phyloP scores from a whole-genome alignment of 2,329 filamentous ascomycete species.

The Gremmenia infestans region DNA sequence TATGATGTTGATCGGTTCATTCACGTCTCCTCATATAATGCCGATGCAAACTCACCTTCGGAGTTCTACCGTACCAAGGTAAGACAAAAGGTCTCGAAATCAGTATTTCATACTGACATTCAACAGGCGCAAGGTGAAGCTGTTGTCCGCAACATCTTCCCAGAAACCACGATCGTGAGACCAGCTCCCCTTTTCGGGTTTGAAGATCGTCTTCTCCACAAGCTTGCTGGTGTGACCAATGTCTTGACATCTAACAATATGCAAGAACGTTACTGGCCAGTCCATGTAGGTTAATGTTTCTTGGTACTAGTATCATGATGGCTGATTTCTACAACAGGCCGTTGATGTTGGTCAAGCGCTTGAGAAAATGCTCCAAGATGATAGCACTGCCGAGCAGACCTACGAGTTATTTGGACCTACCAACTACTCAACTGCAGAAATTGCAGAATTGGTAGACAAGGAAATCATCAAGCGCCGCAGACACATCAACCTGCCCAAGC shows the following conservation, averaged over 20 bases:
- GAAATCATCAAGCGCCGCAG: constrained; percentile 88
- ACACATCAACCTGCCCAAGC: constrained; percentile 87
- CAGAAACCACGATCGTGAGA: constrained; percentile 93
- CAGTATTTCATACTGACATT: background rate
- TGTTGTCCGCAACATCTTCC: constrained; percentile 82
- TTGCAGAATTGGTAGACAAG: constrained; percentile 80
- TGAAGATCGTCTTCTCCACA: constrained; percentile 87
- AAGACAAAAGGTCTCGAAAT: constrained; percentile 20
- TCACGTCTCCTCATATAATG: constrained; percentile 94
- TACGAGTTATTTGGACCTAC: constrained; percentile 93
- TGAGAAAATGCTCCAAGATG: constrained; percentile 85
- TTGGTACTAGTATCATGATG: too few species aligned
- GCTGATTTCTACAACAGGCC: constrained; percentile 45
- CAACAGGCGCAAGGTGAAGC: constrained; percentile 69
- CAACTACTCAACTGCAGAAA: constrained; percentile 84
- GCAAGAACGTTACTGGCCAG: constrained; percentile 84
- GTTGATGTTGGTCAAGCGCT: constrained; percentile 88
- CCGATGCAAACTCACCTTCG: constrained; percentile 70
- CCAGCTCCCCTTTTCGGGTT: constrained; percentile 92
- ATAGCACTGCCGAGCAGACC: constrained; percentile 83
- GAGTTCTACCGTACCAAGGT: constrained; percentile 92
- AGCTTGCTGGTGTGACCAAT: constrained; percentile 74
- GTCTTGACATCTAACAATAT: constrained; percentile 89
- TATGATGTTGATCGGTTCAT: constrained; percentile 97
- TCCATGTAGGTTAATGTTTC: constrained; percentile 59